Percentiles rank a stretch among this genome's conserved stretches.
phyloP scores from a whole-genome alignment of 1,284 basidiomycete species.

The Irpex sp. region DNA sequence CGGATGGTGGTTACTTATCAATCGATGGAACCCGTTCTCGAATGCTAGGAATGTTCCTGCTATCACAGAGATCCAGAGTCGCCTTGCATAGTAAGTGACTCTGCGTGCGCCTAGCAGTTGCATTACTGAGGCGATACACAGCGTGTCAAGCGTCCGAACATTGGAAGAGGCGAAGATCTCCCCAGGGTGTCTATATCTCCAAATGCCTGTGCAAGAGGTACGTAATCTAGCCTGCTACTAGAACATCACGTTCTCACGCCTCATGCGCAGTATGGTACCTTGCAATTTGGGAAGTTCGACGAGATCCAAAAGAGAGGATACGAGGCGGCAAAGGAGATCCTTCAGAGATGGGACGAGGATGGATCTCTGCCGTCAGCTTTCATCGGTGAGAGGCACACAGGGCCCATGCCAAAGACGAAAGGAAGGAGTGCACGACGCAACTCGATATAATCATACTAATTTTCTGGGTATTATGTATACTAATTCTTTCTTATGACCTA shows the following conservation, averaged over 20 bases:
- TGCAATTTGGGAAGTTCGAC: slow-evolving; percentile 78
- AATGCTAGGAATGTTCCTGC: slow-evolving; percentile 78
- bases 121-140: slow-evolving; percentile 25
- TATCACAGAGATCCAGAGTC: slow-evolving; percentile 94
- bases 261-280: slow-evolving; percentile 59
- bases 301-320: slow-evolving; percentile 86
- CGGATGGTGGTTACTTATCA: slow-evolving; percentile 94
- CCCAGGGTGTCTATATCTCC: slow-evolving; percentile 87
- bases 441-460: slow-evolving; percentile 40
- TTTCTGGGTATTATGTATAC: not conserved
- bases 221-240: slow-evolving; percentile 13
- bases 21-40: slow-evolving; percentile 90
- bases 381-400: slow-evolving; percentile 49
- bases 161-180: slow-evolving; percentile 91
- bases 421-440: slow-evolving; percentile 74
- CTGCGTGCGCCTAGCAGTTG: not conserved
- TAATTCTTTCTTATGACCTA: not conserved
- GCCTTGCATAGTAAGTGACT: slow-evolving; percentile 83
- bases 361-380: slow-evolving; percentile 72
- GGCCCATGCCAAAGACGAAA: slow-evolving; percentile 49
- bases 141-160: slow-evolving; percentile 93
- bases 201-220: slow-evolving; percentile 91
- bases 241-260: slow-evolving; percentile 7
- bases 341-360: slow-evolving; percentile 79
- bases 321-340: slow-evolving; percentile 62